A percentile compares a stretch with the other conserved stretches of the same genome.
Conservation (phyloP, 2,329 filamentous ascomycete species). For the Hymenoscyphus occultus region DNA sequence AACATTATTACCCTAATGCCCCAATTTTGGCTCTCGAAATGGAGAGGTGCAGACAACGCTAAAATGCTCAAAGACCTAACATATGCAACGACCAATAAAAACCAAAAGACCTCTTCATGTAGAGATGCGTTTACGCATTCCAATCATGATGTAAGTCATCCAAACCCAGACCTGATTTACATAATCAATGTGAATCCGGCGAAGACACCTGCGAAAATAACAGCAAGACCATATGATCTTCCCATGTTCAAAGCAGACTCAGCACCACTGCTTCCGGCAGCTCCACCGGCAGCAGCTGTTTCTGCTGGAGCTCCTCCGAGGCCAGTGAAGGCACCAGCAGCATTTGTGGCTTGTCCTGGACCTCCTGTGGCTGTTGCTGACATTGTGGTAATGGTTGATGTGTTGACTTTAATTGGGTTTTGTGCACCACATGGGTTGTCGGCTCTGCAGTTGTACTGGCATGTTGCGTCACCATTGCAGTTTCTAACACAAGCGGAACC, state of each 20-base stretch:
- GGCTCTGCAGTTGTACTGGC: slow-evolving; percentile 57
- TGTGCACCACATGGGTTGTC: slow-evolving; percentile 72
- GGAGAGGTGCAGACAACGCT: slow-evolving; percentile 6
- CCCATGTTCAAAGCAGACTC: slow-evolving; percentile 48
- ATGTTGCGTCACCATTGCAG: slow-evolving; percentile 57
- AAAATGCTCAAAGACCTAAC: slow-evolving; percentile 13
- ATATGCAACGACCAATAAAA: slow-evolving; percentile 21
- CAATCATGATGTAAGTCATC: slow-evolving; percentile 4
- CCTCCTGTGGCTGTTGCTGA: slow-evolving; percentile 42
- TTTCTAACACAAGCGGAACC: slow-evolving; percentile 62
- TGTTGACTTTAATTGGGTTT: slow-evolving; percentile 59
- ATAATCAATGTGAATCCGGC: slow-evolving; percentile 55
- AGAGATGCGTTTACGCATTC: not conserved
- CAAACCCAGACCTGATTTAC: slow-evolving; percentile 33
- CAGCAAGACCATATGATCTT: slow-evolving; percentile 53
- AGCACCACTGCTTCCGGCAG: slow-evolving; percentile 34
- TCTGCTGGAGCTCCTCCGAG: slow-evolving; percentile 41
- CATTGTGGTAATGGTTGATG: slow-evolving; percentile 43
- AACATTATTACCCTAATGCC: slow-evolving; percentile 17
- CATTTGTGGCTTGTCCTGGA: slow-evolving; percentile 39
- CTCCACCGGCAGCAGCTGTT: slow-evolving; percentile 26
- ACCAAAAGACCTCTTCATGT: slow-evolving; percentile 11
- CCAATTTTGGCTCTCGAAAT: not conserved
- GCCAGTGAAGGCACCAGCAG: slow-evolving; percentile 41
- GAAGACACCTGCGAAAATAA: slow-evolving; percentile 53